Percentiles rank a stretch among this genome's conserved stretches.
Conservation (phyloP, 768 basidiomycete genomes). For the Amanita pallidorosea region DNA sequence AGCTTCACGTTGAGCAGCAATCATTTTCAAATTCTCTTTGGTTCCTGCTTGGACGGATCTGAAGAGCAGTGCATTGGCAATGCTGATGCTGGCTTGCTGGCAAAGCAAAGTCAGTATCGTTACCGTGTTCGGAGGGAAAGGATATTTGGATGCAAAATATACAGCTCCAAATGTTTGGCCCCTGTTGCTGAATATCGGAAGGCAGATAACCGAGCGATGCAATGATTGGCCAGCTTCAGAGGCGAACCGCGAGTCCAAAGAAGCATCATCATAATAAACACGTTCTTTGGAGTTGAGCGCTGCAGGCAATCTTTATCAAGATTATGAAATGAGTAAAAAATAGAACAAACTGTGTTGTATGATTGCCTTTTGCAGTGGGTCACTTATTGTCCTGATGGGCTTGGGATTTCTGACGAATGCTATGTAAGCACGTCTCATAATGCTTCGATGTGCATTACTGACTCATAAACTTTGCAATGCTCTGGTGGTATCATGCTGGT, state of each 20-base stretch:
- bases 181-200: slow-evolving; percentile 66
- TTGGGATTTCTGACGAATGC: slow-evolving; percentile 33
- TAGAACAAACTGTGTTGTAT: slow-evolving; percentile 47
- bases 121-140: slow-evolving; percentile 50
- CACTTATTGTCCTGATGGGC: slow-evolving; percentile 44
- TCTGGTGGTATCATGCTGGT: slow-evolving; percentile 54
- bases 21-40: slow-evolving; percentile 68
- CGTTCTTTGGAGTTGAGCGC: slow-evolving; percentile 59
- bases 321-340: background rate
- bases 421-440: slow-evolving; percentile 1
- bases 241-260: slow-evolving; percentile 55
- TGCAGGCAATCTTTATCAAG: slow-evolving; percentile 13
- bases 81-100: slow-evolving; percentile 69
- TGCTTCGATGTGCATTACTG: slow-evolving; percentile 13
- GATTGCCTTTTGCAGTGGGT: slow-evolving; percentile 57
- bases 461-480: slow-evolving; percentile 62
- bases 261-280: slow-evolving; percentile 49
- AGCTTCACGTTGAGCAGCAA: slow-evolving; percentile 58
- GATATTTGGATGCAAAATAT: slow-evolving; percentile 55
- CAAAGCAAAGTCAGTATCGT: slow-evolving; percentile 55
- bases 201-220: slow-evolving; percentile 53
- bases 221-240: slow-evolving; percentile 54
- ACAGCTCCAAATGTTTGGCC: slow-evolving; percentile 67
- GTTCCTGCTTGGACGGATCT: slow-evolving; percentile 67
- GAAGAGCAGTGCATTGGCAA: slow-evolving; percentile 66